phyloP scores from a whole-genome alignment of 2,329 filamentous ascomycete genomes.

The Pleurostoma richardsiae region DNA sequence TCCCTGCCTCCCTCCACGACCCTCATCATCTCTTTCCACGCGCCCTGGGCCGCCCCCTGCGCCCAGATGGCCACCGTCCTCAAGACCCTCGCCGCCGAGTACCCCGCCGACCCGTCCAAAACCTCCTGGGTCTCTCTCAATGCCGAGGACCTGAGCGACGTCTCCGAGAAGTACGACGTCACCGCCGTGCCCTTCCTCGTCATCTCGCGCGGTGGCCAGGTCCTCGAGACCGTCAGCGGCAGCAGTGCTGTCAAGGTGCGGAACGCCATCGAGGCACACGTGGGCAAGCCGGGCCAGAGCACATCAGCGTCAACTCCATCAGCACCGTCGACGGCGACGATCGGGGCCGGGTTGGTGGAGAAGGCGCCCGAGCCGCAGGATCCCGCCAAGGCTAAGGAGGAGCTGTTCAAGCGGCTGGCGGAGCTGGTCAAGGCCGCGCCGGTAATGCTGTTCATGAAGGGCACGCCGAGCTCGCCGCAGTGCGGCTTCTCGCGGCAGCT shows the following conservation, averaged over 20 bases:
- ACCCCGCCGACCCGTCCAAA: slow-evolving; percentile 56
- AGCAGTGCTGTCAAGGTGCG: slow-evolving; percentile 85
- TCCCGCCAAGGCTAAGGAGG: slow-evolving; percentile 67
- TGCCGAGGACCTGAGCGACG: slow-evolving; percentile 87
- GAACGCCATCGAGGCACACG: slow-evolving; percentile 78
- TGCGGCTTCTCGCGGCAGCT: slow-evolving; percentile 94
- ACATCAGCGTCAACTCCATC: slow-evolving; percentile 17
- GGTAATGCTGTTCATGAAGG: slow-evolving; percentile 99
- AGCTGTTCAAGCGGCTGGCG: slow-evolving; percentile 72
- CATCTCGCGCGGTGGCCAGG: slow-evolving; percentile 67
- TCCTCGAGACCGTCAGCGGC: slow-evolving; percentile 82
- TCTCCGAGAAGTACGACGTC: slow-evolving; percentile 90
- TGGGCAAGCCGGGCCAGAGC: slow-evolving; percentile 40
- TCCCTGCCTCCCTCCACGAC: slow-evolving; percentile 66
- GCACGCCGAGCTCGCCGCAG: slow-evolving; percentile 90
- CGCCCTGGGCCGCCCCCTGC: slow-evolving; percentile 94
- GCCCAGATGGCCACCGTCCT: slow-evolving; percentile 89
- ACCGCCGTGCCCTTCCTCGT: slow-evolving; percentile 92
- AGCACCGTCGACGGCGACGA: slow-evolving; percentile 22
- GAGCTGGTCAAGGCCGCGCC: slow-evolving; percentile 92
- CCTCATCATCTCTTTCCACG: slow-evolving; percentile 88
- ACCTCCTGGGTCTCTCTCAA: slow-evolving; percentile 88
- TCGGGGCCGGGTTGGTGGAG: slow-evolving; percentile 24
- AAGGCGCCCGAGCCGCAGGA: slow-evolving; percentile 31
- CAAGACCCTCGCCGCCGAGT: slow-evolving; percentile 78